A percentile compares a stretch with the other conserved stretches of the same genome.
Conservation (phyloP, 2,329 filamentous ascomycete genomes). For the Alternaria sp. region DNA sequence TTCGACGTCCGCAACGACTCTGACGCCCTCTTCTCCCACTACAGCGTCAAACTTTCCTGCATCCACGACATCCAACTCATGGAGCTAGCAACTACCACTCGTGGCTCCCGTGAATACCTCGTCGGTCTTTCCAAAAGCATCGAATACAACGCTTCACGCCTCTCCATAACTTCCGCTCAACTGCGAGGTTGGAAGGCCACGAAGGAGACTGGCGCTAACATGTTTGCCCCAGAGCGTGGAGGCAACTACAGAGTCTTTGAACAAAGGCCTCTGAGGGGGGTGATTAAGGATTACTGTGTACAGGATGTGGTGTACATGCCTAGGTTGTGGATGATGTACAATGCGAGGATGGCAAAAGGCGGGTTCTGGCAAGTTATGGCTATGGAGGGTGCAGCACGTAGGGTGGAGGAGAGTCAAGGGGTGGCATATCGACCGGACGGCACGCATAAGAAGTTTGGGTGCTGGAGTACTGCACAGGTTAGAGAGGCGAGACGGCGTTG, state of each 20-base stretch:
- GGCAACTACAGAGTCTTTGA: slow-evolving; percentile 1
- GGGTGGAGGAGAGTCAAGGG: not conserved
- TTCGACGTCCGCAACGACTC: slow-evolving; percentile 45
- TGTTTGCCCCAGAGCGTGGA: not conserved
- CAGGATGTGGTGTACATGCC: not conserved
- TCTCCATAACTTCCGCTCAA: not conserved
- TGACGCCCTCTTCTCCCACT: slow-evolving; percentile 36
- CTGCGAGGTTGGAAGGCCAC: not conserved
- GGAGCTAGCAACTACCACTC: slow-evolving; percentile 23
- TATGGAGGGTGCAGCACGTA: not conserved
- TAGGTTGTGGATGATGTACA: not conserved
- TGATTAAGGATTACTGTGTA: not conserved
- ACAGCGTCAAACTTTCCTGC: slow-evolving; percentile 21
- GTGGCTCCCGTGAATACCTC: not conserved
- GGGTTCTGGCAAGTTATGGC: not conserved
- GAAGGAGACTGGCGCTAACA: not conserved
- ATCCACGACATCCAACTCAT: slow-evolving; percentile 34
- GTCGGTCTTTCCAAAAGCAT: not conserved
- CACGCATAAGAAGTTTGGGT: not conserved
- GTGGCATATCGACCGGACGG: not conserved
- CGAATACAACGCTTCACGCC: not conserved
- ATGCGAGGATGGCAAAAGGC: not conserved
- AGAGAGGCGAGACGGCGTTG: not conserved
- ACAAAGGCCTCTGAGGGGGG: not conserved
- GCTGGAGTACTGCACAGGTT: not conserved